Base-by-base conservation (phyloP, 768 basidiomycete genomes). In the Zangia roseola region DNA sequence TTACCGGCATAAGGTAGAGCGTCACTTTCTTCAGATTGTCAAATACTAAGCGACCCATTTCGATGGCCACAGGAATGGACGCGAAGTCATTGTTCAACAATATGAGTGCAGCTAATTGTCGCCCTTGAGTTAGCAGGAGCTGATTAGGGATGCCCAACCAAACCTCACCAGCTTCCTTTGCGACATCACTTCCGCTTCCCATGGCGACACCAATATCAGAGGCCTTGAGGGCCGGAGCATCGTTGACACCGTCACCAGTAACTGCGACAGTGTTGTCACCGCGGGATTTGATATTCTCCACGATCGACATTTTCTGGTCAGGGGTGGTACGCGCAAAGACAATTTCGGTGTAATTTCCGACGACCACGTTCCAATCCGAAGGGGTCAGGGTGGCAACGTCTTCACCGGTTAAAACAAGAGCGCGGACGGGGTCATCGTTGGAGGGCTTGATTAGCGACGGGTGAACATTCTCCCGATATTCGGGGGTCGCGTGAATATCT, bases 11-110 rank as follows among this genome's bases (percentile, higher is more conserved):
- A 9, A 77, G 58, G 49, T 75, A 73, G n/a, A 73, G 54, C 16
- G 73, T 72, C 35, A 76, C 64, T 71, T 80, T 75, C 74, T 78
- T 74, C 46, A 83, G 55, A 54, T 83, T 83, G 56, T 81, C 79
- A 50, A 82, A 82, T 1, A 80, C 76, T 34, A 80, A 63, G 31
- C 81, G 77, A 43, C 82, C 82, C 62, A 81, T 76, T 55, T 80
- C 72, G 50, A 83, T 79, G 1, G 79, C 82, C 45, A 75, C 71
- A 5, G 75, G 74, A 54, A 84, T 82, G 9, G 80, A 80, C 6
- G 77, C 69, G 53, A 84, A 80, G 64, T 81, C 76, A 49, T 81
- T 79, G 58, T 82, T 78, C 40, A 80, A 73, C 38, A 83, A 67
- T 16, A 82, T 76, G 42, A 82, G 69, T 24, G 67, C 68, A 57